Evolutionary conservation across 441 rosid species (phyloP), one percentile per base, ranked within the genome.

Genomic region (Rhodomyrtus psidioides): DNA sequence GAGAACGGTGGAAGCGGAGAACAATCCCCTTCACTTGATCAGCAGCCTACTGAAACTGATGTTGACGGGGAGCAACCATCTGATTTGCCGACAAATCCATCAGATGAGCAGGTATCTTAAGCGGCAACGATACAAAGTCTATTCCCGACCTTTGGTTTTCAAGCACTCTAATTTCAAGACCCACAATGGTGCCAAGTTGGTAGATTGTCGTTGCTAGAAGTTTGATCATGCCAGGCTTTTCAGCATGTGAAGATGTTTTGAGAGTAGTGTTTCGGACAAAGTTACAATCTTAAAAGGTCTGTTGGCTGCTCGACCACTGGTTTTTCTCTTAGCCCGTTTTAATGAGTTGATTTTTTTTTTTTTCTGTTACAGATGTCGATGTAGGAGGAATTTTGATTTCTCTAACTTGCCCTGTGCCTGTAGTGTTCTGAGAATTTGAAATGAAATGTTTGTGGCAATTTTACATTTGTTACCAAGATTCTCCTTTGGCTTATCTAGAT

Each of bases 1-100:
- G 96, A 93, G 85, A 91, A 89, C 27, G 76, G 89, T 46, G 93
- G 91, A 89, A 89, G 59, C 26, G 92, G 90, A 53, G 97, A 90
- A 82, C 85, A 83, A 12, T 34, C 70, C 23, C 88, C 90, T 44
- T 86, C 91, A 53, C 82, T 89, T 42, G 93, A 89, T 82, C 92
- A 90, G 49, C 79, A 70, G 83, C 89, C 92, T 12, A 85, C 87
- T 65, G 94, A 90, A 90, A 81, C 85, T 54, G 88, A 89, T 62
- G 94, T 74, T 49, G 90, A 88, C 57, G 89, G 86, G 75, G 92
- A 91, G 81, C 83, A 51, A 79, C 88, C 88, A 4, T 84, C 88
- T 84, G 86, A 59, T 49, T 82, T 93, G 51, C 89, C 90, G 10
- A 83, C 83, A 60, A 90, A 87, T 65, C 86, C 86, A 49, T 55